Conservation (phyloP, 2,329 filamentous ascomycete genomes). For the Trichoderma sp. region DNA sequence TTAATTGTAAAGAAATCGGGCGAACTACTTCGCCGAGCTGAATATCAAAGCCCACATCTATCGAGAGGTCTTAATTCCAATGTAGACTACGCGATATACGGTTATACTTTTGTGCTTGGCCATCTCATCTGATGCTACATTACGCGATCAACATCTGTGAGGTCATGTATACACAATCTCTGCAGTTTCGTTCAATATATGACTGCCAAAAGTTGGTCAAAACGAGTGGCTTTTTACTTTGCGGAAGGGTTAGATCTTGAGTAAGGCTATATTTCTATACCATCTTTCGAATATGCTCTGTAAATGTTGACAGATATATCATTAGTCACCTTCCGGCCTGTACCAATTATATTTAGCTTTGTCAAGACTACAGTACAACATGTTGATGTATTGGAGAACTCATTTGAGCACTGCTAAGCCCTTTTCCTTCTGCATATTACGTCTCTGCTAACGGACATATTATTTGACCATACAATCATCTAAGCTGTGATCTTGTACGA, state of each 20-base stretch:
- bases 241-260: too few species aligned
- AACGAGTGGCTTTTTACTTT: neutral
- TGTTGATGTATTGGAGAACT: too few species aligned
- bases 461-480: neutral
- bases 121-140: neutral
- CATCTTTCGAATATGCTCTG: neutral
- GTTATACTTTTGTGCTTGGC: neutral
- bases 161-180: too few species aligned
- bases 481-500: neutral
- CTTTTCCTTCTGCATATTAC: neutral
- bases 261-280: neutral
- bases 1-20: neutral
- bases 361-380: too few species aligned
- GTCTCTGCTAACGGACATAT: neutral
- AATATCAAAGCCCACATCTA: neutral
- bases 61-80: neutral
- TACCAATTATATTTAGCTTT: neutral
- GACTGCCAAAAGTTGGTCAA: neutral
- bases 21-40: neutral
- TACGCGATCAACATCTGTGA: too few species aligned
- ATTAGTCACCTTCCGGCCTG: neutral
- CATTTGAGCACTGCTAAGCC: too few species aligned
- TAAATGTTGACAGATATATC: neutral
- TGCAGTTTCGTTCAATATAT: neutral
- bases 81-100: neutral